Base-by-base conservation (phyloP, 306 rosid genomes). In the Carpinus viminea region DNA sequence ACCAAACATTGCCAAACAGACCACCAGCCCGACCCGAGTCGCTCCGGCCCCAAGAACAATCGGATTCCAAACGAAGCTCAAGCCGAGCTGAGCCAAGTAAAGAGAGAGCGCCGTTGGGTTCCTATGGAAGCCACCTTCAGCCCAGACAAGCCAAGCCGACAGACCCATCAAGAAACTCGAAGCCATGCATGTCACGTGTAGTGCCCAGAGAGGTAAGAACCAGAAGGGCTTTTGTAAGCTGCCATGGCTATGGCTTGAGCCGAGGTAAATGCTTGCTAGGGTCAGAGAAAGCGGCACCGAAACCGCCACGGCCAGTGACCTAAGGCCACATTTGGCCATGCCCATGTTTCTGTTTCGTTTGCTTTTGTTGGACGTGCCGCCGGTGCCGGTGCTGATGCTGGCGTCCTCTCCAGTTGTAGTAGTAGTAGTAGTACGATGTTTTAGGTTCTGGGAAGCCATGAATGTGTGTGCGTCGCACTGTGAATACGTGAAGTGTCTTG, bases 71-170 rank as follows among this genome's bases (percentile, higher is more conserved):
- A 82, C 43, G 69, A 87, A 31, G 2, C 88, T 68, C 66, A 86
- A 34, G 4, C 76, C 66, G 2, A 88, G 81, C 59, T 89, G 94
- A 68, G 88, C 60, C 79, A 77, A 18, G 79, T 89, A 95, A 2
- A 89, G 78, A 13, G 75, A 70, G 0, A 91, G 41, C n/a, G 88
- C 89, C 55, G 28, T 38, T 4, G 85, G 91, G 13, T 73, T 73
- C 41, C 64, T 73, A 5, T 92, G 98, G 81, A 94, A 94, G 0
- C 92, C 97, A 0, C 96, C 90, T 1, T 88, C 87, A 0, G 89
- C 97, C 98, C 98, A 94, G 0, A 91, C 86, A 45, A 92, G 90
- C 97, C 98, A 94, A 2, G 92, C 91, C 0, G 97, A 54, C 0
- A 89, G 73, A 15, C 92, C 92, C 91, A 85, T 88, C 59, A 92